Evolutionary conservation across 1,139 yeast species (phyloP).

Genomic region (Yamadazyma taylorii): DNA sequence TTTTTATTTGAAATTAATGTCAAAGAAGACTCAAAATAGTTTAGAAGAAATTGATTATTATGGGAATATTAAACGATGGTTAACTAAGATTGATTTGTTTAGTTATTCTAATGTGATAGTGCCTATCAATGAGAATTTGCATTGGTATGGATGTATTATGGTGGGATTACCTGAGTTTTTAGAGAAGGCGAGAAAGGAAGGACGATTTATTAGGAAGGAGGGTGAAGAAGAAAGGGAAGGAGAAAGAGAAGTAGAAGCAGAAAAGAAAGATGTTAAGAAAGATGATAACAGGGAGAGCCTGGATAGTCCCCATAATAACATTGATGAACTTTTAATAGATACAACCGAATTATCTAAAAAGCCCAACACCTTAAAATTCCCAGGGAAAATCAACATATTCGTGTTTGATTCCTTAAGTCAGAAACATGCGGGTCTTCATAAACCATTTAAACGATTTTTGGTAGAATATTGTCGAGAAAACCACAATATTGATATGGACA

Average conservation of each 20-base stretch:
- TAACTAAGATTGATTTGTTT: slow-evolving; percentile 66
- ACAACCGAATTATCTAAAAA: slow-evolving; percentile 1
- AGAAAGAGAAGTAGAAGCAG: too few species aligned
- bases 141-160: slow-evolving; percentile 87
- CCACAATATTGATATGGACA: slow-evolving; percentile 47
- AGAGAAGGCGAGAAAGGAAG: slow-evolving; percentile 12
- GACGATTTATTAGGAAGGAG: not conserved
- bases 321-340: slow-evolving; percentile 1
- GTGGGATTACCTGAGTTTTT: slow-evolving; percentile 42
- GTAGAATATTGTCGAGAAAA: slow-evolving; percentile 70
- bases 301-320: not conserved
- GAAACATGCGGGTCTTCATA: slow-evolving; percentile 52
- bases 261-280: too few species aligned
- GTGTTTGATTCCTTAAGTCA: slow-evolving; percentile 78
- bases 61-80: slow-evolving; percentile 76
- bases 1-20: slow-evolving; percentile 68
- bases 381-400: slow-evolving; percentile 43
- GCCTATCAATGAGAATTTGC: slow-evolving; percentile 80
- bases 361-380: slow-evolving; percentile 3
- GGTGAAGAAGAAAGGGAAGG: too few species aligned
- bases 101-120: slow-evolving; percentile 62
- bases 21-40: slow-evolving; percentile 12
- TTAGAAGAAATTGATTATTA: slow-evolving; percentile 41
- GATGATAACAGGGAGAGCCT: too few species aligned
- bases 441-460: slow-evolving; percentile 63